These are phyloP conservation scores for Salvia hispanica DNA, from an alignment of 257 asterid species.

Conservation along the genomic window DNA sequence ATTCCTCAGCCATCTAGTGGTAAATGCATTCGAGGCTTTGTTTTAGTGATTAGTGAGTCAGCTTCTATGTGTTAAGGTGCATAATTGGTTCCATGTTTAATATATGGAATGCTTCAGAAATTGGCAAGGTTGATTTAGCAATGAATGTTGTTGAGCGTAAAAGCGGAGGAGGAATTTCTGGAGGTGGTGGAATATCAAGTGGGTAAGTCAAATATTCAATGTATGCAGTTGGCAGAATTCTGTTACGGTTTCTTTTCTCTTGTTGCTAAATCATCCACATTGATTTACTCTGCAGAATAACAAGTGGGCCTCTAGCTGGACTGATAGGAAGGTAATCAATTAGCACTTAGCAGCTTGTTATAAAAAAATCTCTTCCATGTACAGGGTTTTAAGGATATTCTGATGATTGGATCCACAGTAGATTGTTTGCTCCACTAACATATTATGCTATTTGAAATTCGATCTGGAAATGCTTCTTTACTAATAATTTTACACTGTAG, in stretches of 20 bases:
- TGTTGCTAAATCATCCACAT: not conserved
- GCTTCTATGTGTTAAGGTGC: conserved; percentile 26
- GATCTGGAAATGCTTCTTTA: too few species aligned
- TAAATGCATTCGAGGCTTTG: conserved; percentile 42
- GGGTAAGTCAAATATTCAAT: conserved; percentile 62
- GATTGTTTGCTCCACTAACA: too few species aligned
- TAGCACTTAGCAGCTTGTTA: conserved; percentile 11
- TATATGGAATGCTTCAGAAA: conserved; percentile 51
- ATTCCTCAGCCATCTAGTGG: conserved; percentile 98
- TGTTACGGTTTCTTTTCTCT: conserved; percentile 11
- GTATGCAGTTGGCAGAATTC: conserved; percentile 21
- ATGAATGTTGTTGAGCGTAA: conserved; percentile 94
- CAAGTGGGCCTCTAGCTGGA: conserved; percentile 97
- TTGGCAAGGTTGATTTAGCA: conserved; percentile 88
- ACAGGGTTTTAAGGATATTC: conserved; percentile 15
- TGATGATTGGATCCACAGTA: conserved; percentile 25
- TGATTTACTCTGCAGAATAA: conserved; percentile 63
- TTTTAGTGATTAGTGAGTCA: conserved; percentile 22
- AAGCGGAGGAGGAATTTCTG: conserved; percentile 87
- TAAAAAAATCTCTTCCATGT: not conserved
- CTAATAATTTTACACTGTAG: not conserved
- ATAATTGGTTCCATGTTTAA: conserved; percentile 13
- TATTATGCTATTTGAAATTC: not conserved
- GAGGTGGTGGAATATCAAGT: conserved; percentile 98
- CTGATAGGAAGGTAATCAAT: conserved; percentile 81